These are phyloP conservation scores for Pleurotus tuoliensis DNA, from an alignment of 768 basidiomycete species.

Conservation along the genomic window DNA sequence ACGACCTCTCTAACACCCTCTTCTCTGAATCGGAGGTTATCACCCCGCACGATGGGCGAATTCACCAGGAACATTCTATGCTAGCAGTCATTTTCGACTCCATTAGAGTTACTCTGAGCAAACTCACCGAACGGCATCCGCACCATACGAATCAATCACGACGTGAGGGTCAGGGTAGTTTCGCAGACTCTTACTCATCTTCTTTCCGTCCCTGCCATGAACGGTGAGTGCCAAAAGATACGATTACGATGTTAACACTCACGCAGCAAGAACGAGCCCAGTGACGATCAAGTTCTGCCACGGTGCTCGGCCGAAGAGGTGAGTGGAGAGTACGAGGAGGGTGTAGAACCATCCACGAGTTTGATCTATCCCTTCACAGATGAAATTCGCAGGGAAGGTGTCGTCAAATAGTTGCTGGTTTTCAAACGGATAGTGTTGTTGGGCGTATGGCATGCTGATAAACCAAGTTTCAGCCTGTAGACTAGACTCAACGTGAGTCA, in stretches of 20 bases:
- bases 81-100: not conserved
- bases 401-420: slow-evolving; percentile 85
- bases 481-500: not conserved
- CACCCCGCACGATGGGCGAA: slow-evolving; percentile 96
- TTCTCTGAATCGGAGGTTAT: slow-evolving; percentile 97
- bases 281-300: slow-evolving; percentile 99
- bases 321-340: slow-evolving; percentile 91
- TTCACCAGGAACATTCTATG: slow-evolving; percentile 95
- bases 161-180: slow-evolving; percentile 97
- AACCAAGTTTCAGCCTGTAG: not conserved
- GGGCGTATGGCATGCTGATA: slow-evolving; percentile 96
- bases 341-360: slow-evolving; percentile 99
- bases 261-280: slow-evolving; percentile 94
- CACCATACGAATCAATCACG: slow-evolving; percentile 88
- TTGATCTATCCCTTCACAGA: slow-evolving; percentile 98
- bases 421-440: slow-evolving; percentile 97
- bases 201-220: slow-evolving; percentile 81
- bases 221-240: slow-evolving; percentile 2
- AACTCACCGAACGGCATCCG: slow-evolving; percentile 84
- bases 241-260: slow-evolving; percentile 25
- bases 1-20: slow-evolving; percentile 97
- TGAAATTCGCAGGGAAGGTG: slow-evolving; percentile 92
- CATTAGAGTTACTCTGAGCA: not conserved
- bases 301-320: slow-evolving; percentile 88
- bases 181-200: slow-evolving; percentile 97